Conservation (phyloP, 2,329 filamentous ascomycete genomes). For the Venturia carpophila region DNA sequence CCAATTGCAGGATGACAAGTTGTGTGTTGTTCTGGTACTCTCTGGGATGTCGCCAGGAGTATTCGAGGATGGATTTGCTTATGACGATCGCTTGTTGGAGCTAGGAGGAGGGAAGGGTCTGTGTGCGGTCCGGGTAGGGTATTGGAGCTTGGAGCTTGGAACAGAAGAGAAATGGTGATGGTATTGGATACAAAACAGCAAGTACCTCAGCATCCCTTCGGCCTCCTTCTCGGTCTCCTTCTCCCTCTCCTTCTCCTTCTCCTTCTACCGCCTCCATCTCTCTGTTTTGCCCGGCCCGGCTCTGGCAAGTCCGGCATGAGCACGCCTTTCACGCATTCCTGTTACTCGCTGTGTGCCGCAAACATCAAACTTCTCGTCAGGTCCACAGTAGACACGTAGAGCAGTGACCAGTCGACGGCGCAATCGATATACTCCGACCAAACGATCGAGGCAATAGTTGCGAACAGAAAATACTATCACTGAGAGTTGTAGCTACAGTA, state of each 20-base stretch:
- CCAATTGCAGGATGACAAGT: constrained; percentile 6
- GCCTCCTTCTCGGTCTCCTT: neutral
- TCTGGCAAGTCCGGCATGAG: neutral
- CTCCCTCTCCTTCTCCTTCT: neutral
- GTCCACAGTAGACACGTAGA: neutral
- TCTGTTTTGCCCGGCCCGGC: neutral
- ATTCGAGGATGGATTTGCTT: neutral
- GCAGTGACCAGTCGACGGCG: neutral
- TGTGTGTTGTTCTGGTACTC: constrained; percentile 5
- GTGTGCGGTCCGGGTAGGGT: neutral
- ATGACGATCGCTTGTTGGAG: neutral
- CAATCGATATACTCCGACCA: neutral
- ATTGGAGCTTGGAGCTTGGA: too few species aligned
- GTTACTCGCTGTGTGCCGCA: neutral
- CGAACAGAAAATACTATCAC: too few species aligned
- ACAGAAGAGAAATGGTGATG: neutral
- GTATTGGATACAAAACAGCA: too few species aligned
- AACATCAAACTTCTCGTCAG: neutral
- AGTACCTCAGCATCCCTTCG: too few species aligned
- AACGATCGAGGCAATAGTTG: neutral
- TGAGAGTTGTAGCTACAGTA: too few species aligned
- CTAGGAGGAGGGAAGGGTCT: neutral
- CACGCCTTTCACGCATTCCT: neutral
- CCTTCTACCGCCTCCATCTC: neutral
- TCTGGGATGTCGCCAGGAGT: neutral